Evolutionary conservation across 139 green algal genomes (phyloP).

Genomic region (Edaphochlamys debaryana): DNA sequence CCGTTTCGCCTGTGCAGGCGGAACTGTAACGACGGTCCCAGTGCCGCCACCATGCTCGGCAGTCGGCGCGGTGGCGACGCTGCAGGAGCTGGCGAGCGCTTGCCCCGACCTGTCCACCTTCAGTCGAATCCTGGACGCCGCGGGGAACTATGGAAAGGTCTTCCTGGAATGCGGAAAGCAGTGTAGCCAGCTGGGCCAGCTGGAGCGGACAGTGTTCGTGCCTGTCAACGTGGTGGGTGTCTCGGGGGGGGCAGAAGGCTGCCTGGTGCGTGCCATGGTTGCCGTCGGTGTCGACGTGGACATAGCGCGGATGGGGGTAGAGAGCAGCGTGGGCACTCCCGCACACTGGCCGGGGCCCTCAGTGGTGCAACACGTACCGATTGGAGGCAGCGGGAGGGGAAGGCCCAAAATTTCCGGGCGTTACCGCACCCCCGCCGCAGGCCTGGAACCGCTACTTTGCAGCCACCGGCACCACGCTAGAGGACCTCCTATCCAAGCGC

Average conservation of each 20-base stretch:
- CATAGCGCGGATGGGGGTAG: no score
- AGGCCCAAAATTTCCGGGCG: no score
- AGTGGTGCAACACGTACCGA: no score
- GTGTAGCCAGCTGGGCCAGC: not conserved
- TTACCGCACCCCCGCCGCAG: no score
- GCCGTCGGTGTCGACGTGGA: no score
- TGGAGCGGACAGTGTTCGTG: not conserved
- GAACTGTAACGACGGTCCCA: not conserved
- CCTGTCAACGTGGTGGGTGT: not conserved
- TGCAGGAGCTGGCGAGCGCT: not conserved
- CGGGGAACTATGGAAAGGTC: not conserved
- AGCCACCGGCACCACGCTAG: not conserved
- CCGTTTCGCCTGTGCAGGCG: no score
- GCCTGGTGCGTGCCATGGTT: not conserved
- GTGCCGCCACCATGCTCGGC: not conserved
- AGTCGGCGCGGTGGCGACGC: no score
- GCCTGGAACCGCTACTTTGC: not conserved
- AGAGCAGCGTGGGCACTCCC: no score
- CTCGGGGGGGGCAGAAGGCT: not conserved
- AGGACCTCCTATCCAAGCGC: not conserved
- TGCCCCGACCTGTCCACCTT: not conserved
- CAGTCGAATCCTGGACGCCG: not conserved
- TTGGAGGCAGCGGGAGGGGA: no score
- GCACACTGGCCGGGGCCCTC: no score
- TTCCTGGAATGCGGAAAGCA: not conserved